Evolutionary conservation across 2,329 filamentous ascomycete species (phyloP), one percentile per base, ranked within the genome.

Genomic region (Nakataea oryzae): DNA sequence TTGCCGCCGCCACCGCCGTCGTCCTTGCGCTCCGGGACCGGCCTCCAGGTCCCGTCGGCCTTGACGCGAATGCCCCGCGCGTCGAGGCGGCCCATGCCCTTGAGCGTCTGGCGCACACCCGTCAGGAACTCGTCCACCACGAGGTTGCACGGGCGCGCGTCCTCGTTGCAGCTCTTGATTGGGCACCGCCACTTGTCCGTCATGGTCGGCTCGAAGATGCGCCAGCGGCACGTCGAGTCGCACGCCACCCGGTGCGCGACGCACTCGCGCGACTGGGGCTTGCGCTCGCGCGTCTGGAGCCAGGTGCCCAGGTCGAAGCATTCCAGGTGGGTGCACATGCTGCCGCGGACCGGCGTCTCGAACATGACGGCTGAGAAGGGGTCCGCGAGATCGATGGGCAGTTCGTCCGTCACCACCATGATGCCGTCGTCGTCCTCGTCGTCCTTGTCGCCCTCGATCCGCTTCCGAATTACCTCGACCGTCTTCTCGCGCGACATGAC

Each of bases 281-380:
- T 81, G 17, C 75, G 74, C 6, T 79, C 77, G 55, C 90, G 85
- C 6, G 88, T 90, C 17, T 79, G 73, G 11, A 99, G 81, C 77
- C 91, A 97, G 0, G 84, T 93, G 26, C 89, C 82, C 9, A 97
- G 84, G 71, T 97, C 93, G 70, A 97, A 97, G 70, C 92, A 96
- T 70, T 97, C 91, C 47, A 88, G 77, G 70, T 99, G 93, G 28
- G 78, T 77, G 72, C 95, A 99, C 3, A 73, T 68, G 9, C 69
- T 76, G 29, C 91, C 86, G 30, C 93, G 87, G 2, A 87, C 90
- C 1, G 95, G 93, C 0, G 81, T 79, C 6, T 82, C 77, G 70
- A 89, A 92, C 13, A 95, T 80, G 14, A 70, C 75, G 1, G 81
- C 77, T 62, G 78, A 87, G 69, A 89, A 90, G 0, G 88, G 87